Evolutionary conservation across 2,329 filamentous ascomycete genomes (phyloP).

Genomic region (Talaromyces sp.): DNA sequence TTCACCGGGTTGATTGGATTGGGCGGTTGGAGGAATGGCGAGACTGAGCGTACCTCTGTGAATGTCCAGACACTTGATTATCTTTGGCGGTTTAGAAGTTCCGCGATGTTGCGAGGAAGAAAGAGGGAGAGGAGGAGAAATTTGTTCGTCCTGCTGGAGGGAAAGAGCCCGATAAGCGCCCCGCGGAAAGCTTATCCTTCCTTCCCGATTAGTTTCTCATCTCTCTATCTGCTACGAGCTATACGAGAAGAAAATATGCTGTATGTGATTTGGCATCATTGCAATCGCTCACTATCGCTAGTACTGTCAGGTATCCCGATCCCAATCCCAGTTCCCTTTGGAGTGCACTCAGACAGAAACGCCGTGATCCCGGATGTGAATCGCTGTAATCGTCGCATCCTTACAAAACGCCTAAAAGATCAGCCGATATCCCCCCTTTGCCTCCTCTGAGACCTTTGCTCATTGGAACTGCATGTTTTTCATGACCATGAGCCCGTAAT

Average conservation of each 20-base stretch:
- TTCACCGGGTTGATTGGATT: neutral
- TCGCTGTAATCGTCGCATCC: neutral
- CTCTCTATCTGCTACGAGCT: neutral
- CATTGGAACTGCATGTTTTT: neutral
- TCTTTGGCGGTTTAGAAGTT: neutral
- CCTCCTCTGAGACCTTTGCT: neutral
- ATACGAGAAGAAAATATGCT: no score
- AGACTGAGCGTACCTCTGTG: neutral
- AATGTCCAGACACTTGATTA: neutral
- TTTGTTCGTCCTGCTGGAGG: neutral
- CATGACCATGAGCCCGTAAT: neutral
- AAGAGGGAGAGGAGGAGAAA: neutral
- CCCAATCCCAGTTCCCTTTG: neutral
- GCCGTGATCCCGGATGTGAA: neutral
- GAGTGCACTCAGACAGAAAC: slow-evolving; percentile 5
- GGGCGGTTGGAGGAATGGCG: neutral
- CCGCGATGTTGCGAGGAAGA: neutral
- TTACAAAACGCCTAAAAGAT: neutral
- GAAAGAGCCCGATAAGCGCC: neutral
- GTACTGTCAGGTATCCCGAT: neutral
- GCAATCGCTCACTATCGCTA: neutral
- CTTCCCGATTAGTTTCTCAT: neutral
- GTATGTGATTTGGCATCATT: neutral
- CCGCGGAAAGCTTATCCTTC: slow-evolving; percentile 1
- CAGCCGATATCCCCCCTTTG: neutral